phyloP scores from a whole-genome alignment of 345 rosid species.

The Linum trigynum region DNA sequence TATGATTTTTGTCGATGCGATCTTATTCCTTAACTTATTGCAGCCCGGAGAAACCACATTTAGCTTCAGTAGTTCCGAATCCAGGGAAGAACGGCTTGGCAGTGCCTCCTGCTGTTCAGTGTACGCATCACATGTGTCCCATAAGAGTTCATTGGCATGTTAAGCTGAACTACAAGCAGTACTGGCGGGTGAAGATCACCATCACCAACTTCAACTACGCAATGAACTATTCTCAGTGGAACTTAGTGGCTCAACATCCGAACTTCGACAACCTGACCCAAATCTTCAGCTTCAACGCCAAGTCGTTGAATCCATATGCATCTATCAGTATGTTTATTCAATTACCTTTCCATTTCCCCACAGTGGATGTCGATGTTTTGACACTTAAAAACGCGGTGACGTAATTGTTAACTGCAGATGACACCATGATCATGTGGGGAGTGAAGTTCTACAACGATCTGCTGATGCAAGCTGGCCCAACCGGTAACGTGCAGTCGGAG shows the following conservation, averaged over 20 bases:
- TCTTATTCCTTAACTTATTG: conserved; percentile 1
- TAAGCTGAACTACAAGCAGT: conserved; percentile 64
- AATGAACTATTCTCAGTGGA: conserved; percentile 77
- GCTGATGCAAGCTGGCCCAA: conserved; percentile 64
- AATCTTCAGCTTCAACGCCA: conserved; percentile 62
- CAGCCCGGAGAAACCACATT: conserved; percentile 50
- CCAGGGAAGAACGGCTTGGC: conserved; percentile 28
- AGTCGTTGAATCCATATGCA: conserved; percentile 50
- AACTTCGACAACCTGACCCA: conserved; percentile 65
- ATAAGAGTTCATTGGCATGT: conserved; percentile 88
- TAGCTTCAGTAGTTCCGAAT: conserved; percentile 54
- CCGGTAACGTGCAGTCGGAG: conserved; percentile 85
- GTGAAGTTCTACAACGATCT: conserved; percentile 67
- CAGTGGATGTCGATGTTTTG: background rate
- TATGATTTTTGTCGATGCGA: background rate
- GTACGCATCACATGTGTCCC: conserved; percentile 94
- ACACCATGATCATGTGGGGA: conserved; percentile 79
- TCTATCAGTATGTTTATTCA: conserved; percentile 48
- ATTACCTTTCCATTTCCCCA: background rate
- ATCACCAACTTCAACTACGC: conserved; percentile 76
- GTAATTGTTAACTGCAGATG: conserved; percentile 35
- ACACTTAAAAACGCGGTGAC: background rate
- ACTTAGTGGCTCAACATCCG: conserved; percentile 74
- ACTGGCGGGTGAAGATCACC: conserved; percentile 77
- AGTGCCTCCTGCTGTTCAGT: conserved; percentile 58